Evolutionary conservation across 805 yeast genomes (phyloP), one percentile per base, ranked within the genome.

Genomic region (Cyberlindnera suaveolens): DNA sequence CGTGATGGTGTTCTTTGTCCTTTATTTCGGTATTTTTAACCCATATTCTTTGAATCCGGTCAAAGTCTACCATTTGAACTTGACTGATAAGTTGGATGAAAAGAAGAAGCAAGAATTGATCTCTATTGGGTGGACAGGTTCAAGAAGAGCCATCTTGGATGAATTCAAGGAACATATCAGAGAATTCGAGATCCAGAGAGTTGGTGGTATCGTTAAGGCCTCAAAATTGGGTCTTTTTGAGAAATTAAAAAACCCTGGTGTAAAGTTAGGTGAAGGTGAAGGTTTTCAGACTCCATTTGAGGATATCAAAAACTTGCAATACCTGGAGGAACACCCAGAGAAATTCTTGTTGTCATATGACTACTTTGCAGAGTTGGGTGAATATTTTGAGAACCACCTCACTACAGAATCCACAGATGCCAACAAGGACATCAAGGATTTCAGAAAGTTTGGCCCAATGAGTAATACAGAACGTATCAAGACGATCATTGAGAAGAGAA

Each of bases 81-180:
- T 46, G 41, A 63, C 55, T 53, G 70, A 57, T 13, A 63, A 63
- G 40, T 50, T 60, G 17, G 60, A 58, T 50, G 68, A 50, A 40
- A 48, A 42, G 45, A 54, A 58, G 52, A 70, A 57, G 49, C 60
- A 62, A 19, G 69, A 75, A 45, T 72, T 90, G 53, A 52, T 79
- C 30, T 63, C 65, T 4, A 67, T 90, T 52, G 98, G 98, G 39
- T 93, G 98, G 98, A 88, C 96, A n/a, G 96, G 96, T 42, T 75
- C 93, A 19, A 83, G 81, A 63, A 80, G 81, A 52, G 83, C 83
- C 13, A 73, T 82, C 17, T 66, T 78, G 23, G 83, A 78, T 33
- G 88, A 79, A 49, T 91, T 82, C 72, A 77, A 76, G 56, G 83
- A 80, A 48, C 71, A 66, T 55, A 83, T 78, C 71, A 78, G 91